A percentile compares a stretch with the other conserved stretches of the same genome.
Conservation (phyloP, 2,329 filamentous ascomycete genomes). For the Moelleriella libera region DNA sequence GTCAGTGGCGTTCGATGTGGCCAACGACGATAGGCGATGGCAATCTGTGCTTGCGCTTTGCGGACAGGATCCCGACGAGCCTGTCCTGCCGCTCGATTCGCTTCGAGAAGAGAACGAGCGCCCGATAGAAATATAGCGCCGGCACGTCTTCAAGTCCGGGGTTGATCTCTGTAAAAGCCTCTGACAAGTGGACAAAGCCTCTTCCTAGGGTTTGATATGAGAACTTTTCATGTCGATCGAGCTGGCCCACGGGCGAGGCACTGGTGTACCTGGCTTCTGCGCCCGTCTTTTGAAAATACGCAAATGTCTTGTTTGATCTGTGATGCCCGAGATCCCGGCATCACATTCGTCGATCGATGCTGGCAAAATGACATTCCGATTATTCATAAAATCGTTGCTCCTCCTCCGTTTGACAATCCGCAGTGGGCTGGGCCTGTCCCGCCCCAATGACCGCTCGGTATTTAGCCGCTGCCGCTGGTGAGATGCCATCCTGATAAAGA, state of each 20-base stretch:
- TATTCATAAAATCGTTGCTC: not conserved
- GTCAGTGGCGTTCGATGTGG: not conserved
- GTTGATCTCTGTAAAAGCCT: conserved; percentile 5
- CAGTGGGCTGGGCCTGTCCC: conserved; percentile 28
- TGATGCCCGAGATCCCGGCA: conserved; percentile 1
- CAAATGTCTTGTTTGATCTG: conserved; percentile 1
- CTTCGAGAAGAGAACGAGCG: conserved; percentile 1
- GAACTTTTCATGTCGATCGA: conserved; percentile 3
- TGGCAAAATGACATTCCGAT: not conserved
- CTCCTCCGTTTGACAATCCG: conserved; percentile 30
- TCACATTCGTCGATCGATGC: not conserved
- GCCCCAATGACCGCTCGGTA: not conserved
- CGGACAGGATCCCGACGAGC: conserved; percentile 1
- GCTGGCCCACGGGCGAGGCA: conserved; percentile 3
- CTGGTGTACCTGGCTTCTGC: not conserved
- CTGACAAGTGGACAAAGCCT: conserved; percentile 6
- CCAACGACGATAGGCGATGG: conserved; percentile 1
- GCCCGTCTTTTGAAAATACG: conserved; percentile 5
- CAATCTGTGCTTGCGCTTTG: not conserved
- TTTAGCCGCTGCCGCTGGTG: not conserved
- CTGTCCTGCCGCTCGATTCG: conserved; percentile 1
- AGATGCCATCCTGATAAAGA: conserved; percentile 19
- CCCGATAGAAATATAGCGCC: conserved; percentile 1
- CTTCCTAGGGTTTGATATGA: conserved; percentile 5
- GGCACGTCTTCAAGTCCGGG: conserved; percentile 2